Conservation (phyloP, 768 basidiomycete genomes). For the Pleurotus eryngii region DNA sequence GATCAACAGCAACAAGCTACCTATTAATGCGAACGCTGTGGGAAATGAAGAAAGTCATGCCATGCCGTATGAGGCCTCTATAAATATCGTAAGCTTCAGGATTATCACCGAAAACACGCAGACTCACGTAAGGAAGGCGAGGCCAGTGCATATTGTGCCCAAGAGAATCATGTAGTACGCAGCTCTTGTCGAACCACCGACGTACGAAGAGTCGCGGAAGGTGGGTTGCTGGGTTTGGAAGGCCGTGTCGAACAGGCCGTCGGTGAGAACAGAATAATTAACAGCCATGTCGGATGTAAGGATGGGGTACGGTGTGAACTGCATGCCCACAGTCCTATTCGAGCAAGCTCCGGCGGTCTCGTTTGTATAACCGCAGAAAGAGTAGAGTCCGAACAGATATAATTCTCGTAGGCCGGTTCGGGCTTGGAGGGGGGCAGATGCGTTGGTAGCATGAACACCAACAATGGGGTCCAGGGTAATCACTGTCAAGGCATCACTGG, state of each 20-base stretch:
- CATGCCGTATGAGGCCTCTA: conserved; percentile 68
- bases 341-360: conserved; percentile 67
- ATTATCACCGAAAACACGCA: neutral
- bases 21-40: conserved; percentile 55
- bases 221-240: conserved; percentile 21
- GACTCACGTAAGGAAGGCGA: conserved; percentile 66
- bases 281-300: conserved; percentile 64
- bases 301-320: conserved; percentile 62
- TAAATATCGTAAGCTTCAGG: neutral
- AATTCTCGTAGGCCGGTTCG: conserved; percentile 60
- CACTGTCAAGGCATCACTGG: conserved; percentile 48
- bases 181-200: conserved; percentile 60
- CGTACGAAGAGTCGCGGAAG: conserved; percentile 58
- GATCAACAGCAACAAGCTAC: conserved; percentile 61
- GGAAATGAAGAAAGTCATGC: conserved; percentile 65
- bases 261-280: conserved; percentile 59
- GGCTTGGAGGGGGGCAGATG: conserved; percentile 55
- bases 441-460: conserved; percentile 65
- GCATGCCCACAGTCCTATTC: conserved; percentile 53
- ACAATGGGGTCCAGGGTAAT: conserved; percentile 56
- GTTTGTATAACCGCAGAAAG: conserved; percentile 70
- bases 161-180: conserved; percentile 77
- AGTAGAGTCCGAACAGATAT: conserved; percentile 81
- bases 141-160: conserved; percentile 62
- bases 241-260: conserved; percentile 45